These are phyloP conservation scores for Cicer chorassanicum DNA, from an alignment of 306 rosid species.

Conservation along the genomic window DNA sequence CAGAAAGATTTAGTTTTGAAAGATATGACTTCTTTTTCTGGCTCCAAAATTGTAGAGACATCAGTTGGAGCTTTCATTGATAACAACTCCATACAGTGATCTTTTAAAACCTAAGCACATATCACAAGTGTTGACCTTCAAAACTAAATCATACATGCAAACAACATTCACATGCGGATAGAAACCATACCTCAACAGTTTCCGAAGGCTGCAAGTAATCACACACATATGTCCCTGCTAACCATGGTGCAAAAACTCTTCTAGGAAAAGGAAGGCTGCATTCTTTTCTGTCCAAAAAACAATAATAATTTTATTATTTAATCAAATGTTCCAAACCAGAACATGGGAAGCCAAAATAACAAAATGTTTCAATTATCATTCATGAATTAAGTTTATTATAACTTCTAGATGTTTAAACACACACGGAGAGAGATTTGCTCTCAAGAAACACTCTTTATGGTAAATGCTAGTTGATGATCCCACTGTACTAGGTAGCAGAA, in stretches of 20 bases:
- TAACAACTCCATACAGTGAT: conserved; percentile 52
- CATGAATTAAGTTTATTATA: conserved; percentile 10
- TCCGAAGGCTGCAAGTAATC: conserved; percentile 92
- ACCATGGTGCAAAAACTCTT: conserved; percentile 93
- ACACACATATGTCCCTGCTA: conserved; percentile 67
- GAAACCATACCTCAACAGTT: conserved; percentile 72
- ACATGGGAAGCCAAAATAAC: conserved; percentile 29
- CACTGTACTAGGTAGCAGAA: background rate
- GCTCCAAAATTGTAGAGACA: conserved; percentile 63
- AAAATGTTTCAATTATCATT: conserved; percentile 16
- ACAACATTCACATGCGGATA: conserved; percentile 21
- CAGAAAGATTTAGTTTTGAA: conserved; percentile 63
- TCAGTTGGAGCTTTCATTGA: conserved; percentile 62
- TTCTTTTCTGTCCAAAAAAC: conserved; percentile 65
- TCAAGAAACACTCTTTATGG: background rate
- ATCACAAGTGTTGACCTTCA: conserved; percentile 26
- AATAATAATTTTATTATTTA: conserved; percentile 3
- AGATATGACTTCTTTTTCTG: conserved; percentile 62
- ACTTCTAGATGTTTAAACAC: conserved; percentile 34
- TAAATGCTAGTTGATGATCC: conserved; percentile 27
- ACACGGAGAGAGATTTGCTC: background rate
- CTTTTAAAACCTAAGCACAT: conserved; percentile 53
- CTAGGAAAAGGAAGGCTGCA: conserved; percentile 78
- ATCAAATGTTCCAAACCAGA: conserved; percentile 35
- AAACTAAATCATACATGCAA: conserved; percentile 33